Evolutionary conservation across 1,139 yeast genomes (phyloP), one percentile per base, ranked within the genome.

Genomic region (Scheffersomyces insectosa): DNA sequence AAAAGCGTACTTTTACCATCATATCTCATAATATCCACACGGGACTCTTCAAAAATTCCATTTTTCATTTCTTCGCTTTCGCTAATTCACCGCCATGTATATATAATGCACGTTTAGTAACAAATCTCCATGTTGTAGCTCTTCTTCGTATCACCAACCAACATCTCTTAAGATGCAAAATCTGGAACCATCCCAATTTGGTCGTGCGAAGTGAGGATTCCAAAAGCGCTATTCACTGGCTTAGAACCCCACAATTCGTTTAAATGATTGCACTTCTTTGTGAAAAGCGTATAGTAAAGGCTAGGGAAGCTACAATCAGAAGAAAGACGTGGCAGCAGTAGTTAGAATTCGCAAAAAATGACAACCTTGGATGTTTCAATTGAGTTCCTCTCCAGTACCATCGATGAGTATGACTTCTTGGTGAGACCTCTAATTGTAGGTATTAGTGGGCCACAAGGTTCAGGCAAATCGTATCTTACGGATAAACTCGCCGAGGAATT

Each of bases 401-500:
- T 70, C 29, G 49, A 50, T 3, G 28, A 37, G 5, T 51, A 58
- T 49, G 49, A 55, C 38, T 34, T 39, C 8, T 37, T 36, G 6
- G 15, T 28, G 5, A 55, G 48, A 33, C 88, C 93, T 1, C 55
- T 85, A 28, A 67, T 88, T 4, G 59, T 89, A 3, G 93, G 93
- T 1, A 62, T 89, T 3, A 81, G 87, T 39, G 98, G 97, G 0
- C 95, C 96, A 0, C 98, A 91, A 60, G 98, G 98, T 0, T 85
- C 95, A 1, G 98, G 98, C 0, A 91, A 91, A 62, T 80, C 96
- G 3, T 87, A 80, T 42, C 70, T 85, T 11, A 78, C 91, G 0
- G 59, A 64, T 2, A 63, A 71, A 29, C 63, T 87, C 5, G 63
- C 71, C 5, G 47, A 51, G 1, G 57, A 67, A 36, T 62, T 83